Percentiles rank a stretch among this genome's conserved stretches.
Evolutionary conservation across 225 moss, liverwort and hornwort species (phyloP).

Genomic region (Sphagnum tenellum): DNA sequence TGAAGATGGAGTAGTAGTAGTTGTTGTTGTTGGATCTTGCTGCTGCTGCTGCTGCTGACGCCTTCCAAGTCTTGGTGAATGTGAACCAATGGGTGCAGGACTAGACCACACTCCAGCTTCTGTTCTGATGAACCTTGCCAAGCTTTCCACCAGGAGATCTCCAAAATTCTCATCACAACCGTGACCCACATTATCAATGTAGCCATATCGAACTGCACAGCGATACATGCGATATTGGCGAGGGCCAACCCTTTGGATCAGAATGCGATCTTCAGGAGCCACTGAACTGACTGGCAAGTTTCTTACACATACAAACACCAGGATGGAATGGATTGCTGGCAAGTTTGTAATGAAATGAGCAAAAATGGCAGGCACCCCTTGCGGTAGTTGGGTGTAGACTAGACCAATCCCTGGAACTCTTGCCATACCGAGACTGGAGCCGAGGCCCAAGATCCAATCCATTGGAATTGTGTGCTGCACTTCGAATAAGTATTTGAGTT

Average conservation of each 20-base stretch:
- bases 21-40: too few species aligned
- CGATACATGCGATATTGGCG: conserved; percentile 22
- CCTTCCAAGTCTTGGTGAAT: too few species aligned
- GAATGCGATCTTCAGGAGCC: conserved; percentile 17
- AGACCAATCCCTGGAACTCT: conserved; percentile 22
- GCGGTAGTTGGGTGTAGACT: conserved; percentile 20
- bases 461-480: conserved; percentile 13
- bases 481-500: conserved; percentile 11
- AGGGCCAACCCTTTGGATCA: conserved; percentile 16
- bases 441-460: conserved; percentile 20
- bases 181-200: conserved; percentile 15
- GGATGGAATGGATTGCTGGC: conserved; percentile 20
- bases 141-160: conserved; percentile 17
- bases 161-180: conserved; percentile 17
- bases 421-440: conserved; percentile 9
- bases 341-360: conserved; percentile 15
- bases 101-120: conserved; percentile 3
- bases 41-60: too few species aligned
- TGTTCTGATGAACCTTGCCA: conserved; percentile 13
- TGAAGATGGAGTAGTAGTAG: too few species aligned
- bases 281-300: conserved; percentile 15
- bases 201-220: conserved; percentile 43
- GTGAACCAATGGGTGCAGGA: too few species aligned
- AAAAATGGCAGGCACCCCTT: conserved; percentile 25
- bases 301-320: conserved; percentile 28